Evolutionary conservation across 2,329 filamentous ascomycete species (phyloP).

Genomic region (Cytospora piceae): DNA sequence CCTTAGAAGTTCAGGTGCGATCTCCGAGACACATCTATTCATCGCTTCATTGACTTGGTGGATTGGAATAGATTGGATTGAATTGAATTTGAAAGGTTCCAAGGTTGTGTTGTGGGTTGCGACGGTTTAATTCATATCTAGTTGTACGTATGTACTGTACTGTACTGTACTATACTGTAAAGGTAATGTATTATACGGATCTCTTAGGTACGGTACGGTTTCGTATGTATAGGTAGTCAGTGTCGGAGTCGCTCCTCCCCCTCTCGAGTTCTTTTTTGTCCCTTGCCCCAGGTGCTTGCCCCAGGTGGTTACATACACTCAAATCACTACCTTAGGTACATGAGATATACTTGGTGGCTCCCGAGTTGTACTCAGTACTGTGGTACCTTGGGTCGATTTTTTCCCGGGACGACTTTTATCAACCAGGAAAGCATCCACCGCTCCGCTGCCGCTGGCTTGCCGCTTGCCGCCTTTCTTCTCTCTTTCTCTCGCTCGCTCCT

Average conservation of each 20-base stretch:
- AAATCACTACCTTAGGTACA: no score
- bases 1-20: constrained; percentile 10
- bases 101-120: background rate
- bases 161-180: background rate
- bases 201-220: background rate
- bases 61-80: background rate
- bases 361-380: background rate
- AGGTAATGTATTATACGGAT: no score
- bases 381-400: constrained; percentile 23
- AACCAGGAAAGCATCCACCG: constrained; percentile 23
- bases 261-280: constrained; percentile 17
- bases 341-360: background rate
- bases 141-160: background rate
- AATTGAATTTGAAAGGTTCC: no score
- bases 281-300: background rate
- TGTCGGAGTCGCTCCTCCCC: constrained; percentile 21
- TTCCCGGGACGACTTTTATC: constrained; percentile 26
- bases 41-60: no score
- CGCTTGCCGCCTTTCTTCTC: constrained; percentile 4
- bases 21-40: background rate
- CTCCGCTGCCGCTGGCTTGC: constrained; percentile 23
- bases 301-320: background rate
- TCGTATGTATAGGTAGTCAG: constrained; percentile 15
- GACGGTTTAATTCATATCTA: background rate
- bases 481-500: constrained; percentile 12